Conservation (phyloP, 257 asterid species). For the Plectranthus barbatus region DNA sequence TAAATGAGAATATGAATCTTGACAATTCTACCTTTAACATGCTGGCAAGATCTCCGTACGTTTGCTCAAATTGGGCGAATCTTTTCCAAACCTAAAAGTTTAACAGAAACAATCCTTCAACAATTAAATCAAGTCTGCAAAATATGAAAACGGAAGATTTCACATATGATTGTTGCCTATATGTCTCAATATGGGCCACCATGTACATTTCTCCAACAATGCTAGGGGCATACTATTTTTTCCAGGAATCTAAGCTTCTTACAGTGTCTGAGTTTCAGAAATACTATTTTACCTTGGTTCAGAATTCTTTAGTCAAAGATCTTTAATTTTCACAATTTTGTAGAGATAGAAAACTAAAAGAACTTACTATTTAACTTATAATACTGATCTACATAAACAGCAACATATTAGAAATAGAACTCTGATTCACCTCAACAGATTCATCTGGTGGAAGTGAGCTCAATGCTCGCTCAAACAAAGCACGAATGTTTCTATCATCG, state of each 20-base stretch:
- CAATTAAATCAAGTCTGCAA: neutral
- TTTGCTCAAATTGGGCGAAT: slow-evolving; percentile 82
- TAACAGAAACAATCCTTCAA: no score
- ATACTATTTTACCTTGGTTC: neutral
- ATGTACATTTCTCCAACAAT: neutral
- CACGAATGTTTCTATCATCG: slow-evolving; percentile 93
- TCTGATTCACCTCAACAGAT: slow-evolving; percentile 70
- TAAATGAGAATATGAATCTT: neutral
- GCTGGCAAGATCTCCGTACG: slow-evolving; percentile 94
- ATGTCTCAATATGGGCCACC: neutral
- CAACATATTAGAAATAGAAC: slow-evolving; percentile 2
- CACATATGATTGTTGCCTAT: neutral
- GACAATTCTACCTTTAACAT: slow-evolving; percentile 67
- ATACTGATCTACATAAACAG: neutral
- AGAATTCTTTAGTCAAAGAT: neutral
- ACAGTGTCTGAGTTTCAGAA: neutral
- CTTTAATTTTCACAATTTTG: neutral
- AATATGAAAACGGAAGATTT: neutral
- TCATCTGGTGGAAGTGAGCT: slow-evolving; percentile 88
- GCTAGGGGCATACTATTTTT: neutral
- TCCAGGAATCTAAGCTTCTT: no score
- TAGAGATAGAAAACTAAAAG: neutral
- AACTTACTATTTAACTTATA: neutral
- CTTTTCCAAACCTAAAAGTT: slow-evolving; percentile 95
- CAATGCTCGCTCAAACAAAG: slow-evolving; percentile 93